phyloP scores from a whole-genome alignment of 306 rosid species.

The Purshia tridentata region DNA sequence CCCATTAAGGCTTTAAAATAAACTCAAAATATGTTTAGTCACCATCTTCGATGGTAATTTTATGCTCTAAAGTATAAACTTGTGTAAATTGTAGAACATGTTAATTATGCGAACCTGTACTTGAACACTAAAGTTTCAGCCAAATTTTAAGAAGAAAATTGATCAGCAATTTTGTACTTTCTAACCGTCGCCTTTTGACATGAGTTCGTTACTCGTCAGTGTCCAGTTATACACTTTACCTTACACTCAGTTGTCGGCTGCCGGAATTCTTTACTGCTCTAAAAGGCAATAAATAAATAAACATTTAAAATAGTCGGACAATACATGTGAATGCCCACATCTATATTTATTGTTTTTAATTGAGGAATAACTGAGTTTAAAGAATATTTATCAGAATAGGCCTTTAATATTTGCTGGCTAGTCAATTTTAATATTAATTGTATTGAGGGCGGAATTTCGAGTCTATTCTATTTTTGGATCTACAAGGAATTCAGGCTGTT shows the following conservation, averaged over 20 bases:
- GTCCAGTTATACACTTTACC: neutral
- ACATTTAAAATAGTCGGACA: neutral
- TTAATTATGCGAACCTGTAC: neutral
- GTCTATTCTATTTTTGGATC: too few species aligned
- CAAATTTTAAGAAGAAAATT: neutral
- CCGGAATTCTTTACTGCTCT: neutral
- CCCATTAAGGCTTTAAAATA: too few species aligned
- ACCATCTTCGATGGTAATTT: too few species aligned
- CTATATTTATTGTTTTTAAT: too few species aligned
- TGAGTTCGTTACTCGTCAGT: neutral
- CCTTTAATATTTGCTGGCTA: too few species aligned
- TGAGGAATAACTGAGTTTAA: too few species aligned
- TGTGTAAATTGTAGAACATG: neutral
- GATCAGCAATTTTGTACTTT: neutral
- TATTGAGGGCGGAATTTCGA: too few species aligned
- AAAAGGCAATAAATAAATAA: neutral
- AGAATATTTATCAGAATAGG: too few species aligned
- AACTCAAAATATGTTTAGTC: too few species aligned
- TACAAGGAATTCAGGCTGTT: too few species aligned
- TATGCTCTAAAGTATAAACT: too few species aligned
- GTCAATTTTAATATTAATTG: too few species aligned
- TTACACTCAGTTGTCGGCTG: neutral
- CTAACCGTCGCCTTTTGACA: neutral
- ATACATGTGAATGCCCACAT: neutral
- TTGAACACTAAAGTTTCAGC: neutral